Evolutionary conservation across 1,284 basidiomycete genomes (phyloP), one percentile per base, ranked within the genome.

Genomic region (Ganoderma boninense): DNA sequence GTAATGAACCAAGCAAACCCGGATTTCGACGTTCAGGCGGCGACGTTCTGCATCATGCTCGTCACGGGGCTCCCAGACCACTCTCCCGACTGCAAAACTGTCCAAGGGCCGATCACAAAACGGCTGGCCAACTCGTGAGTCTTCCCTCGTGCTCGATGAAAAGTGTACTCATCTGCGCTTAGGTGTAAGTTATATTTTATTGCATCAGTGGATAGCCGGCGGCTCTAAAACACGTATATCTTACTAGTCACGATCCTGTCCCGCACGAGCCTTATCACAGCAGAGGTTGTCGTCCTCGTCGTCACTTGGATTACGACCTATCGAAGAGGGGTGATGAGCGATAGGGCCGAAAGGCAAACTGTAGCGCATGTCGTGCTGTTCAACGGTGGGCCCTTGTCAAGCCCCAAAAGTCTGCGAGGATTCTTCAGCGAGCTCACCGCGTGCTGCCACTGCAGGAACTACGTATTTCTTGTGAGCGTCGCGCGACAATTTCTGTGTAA

Each of bases 201-300:
- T 4, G 2, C 20, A n/a, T 11, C 42, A 4, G 38, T 23, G 40
- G 11, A 40, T 20, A 20, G 35, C 6, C 14, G n/a, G 20, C 13
- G 40, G 18, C 13, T 13, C 6, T 10, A 1, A n/a, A n/a, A 56
- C 52, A 7, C n/a, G 43, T 10, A 11, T 18, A 49, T 14, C 35
- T 35, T 32, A 32, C 32, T 32, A 68, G 67, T 68, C n/a, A 52
- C 62, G 6, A 68, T 64, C 35, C 23, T 35, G n/a, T 68, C 67
- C 16, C 62, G 67, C 29, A 40, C 54, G 4, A 60, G 67, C 42
- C 57, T 68, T 16, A 64, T 68, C 26, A n/a, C 56, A 2, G 62
- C 62, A 0, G 67, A 68, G 62, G 18, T 62, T 3, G 42, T 64
- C 18, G 42, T 68, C 26, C 54, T 68, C n/a, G 56, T 64, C 26